These are phyloP conservation scores for Candida broadrunensis DNA, from an alignment of 805 yeast species.

Conservation along the genomic window DNA sequence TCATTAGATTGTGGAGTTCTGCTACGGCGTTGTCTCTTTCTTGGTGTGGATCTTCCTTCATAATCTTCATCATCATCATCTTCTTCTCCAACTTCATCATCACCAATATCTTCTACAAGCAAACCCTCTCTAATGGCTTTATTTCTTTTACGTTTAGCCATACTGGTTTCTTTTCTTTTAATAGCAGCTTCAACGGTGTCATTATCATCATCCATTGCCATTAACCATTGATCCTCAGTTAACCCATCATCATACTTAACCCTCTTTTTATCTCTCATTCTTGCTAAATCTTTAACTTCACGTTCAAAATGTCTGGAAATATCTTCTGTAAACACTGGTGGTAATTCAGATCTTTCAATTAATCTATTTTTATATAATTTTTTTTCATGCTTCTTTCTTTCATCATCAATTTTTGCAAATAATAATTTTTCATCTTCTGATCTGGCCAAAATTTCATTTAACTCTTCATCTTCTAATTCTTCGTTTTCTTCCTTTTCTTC, in stretches of 20 bases:
- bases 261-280: constrained; percentile 74
- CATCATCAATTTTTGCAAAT: constrained; percentile 60
- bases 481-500: constrained; percentile 54
- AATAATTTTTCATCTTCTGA: constrained; percentile 55
- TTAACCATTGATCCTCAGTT: constrained; percentile 92
- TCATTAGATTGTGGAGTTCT: constrained; percentile 11
- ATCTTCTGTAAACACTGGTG: constrained; percentile 74
- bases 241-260: constrained; percentile 84
- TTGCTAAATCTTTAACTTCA: constrained; percentile 50
- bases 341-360: constrained; percentile 68
- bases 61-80: constrained; percentile 16
- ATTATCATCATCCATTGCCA: constrained; percentile 73
- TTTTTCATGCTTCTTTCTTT: constrained; percentile 40
- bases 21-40: constrained; percentile 16
- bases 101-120: constrained; percentile 19
- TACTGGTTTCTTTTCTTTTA: constrained; percentile 44
- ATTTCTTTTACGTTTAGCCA: constrained; percentile 36
- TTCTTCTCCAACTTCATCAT: constrained; percentile 23
- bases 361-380: constrained; percentile 48
- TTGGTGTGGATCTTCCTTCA: constrained; percentile 6
- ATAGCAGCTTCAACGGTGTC: constrained; percentile 62
- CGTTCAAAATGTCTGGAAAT: constrained; percentile 47
- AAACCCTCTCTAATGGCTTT: constrained; percentile 17
- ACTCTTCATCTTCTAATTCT: constrained; percentile 63
- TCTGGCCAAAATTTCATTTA: constrained; percentile 71